phyloP scores from a whole-genome alignment of 352 stramenopile genomes.

The Phytophthora megakarya region DNA sequence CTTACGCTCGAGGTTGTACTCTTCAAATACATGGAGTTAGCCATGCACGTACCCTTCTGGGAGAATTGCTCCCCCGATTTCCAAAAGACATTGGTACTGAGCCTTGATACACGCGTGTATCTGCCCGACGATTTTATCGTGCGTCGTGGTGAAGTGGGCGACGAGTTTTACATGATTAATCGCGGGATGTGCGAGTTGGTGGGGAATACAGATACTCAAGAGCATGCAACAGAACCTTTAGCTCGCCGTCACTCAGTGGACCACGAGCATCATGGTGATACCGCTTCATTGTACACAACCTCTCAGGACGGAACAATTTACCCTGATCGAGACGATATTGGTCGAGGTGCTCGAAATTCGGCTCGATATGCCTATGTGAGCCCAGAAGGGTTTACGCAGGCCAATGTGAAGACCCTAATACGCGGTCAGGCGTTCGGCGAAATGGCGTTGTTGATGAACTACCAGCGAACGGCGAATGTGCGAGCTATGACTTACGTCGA shows the following conservation, averaged over 20 bases:
- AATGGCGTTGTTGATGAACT: conserved; percentile 57
- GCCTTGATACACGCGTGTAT: conserved; percentile 57
- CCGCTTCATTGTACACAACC: conserved; percentile 29
- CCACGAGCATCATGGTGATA: conserved; percentile 16
- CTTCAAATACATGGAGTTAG: conserved; percentile 72
- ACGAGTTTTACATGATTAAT: conserved; percentile 75
- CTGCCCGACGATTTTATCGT: conserved; percentile 69
- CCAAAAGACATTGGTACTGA: conserved; percentile 56
- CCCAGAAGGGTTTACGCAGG: conserved; percentile 8
- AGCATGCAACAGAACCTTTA: conserved; percentile 29
- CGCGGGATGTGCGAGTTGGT: conserved; percentile 51
- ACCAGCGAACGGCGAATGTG: conserved; percentile 45
- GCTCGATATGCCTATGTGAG: conserved; percentile 19
- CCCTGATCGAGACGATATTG: conserved; percentile 20
- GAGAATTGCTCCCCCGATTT: conserved; percentile 52
- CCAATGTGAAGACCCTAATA: conserved; percentile 18
- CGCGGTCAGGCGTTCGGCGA: conserved; percentile 53
- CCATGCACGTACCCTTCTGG: conserved; percentile 54
- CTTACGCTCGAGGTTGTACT: conserved; percentile 68
- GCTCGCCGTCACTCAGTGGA: conserved; percentile 22
- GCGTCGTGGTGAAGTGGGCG: conserved; percentile 46
- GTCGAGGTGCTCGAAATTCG: not conserved
- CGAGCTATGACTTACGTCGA: conserved; percentile 50
- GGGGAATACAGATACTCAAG: conserved; percentile 24
- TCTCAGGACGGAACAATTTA: conserved; percentile 29